These are phyloP conservation scores for Aspergillus sp. DNA, from an alignment of 2,329 filamentous ascomycete species.

Conservation along the genomic window DNA sequence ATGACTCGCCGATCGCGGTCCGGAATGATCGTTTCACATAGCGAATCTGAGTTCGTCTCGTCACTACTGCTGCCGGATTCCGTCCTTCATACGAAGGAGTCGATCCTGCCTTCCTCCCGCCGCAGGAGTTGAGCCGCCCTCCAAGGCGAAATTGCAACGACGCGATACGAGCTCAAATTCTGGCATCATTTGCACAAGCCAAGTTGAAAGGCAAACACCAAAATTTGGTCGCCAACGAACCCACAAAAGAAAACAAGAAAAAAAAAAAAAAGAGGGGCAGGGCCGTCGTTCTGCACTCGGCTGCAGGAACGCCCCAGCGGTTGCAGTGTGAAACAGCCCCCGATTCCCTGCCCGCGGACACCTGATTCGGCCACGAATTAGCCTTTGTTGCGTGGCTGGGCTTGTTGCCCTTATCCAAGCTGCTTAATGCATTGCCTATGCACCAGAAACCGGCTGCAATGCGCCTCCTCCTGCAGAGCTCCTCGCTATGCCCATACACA, in stretches of 20 bases:
- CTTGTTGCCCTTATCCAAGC: neutral
- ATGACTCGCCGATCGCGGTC: constrained; percentile 10
- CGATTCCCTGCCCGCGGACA: neutral
- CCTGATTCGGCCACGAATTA: neutral
- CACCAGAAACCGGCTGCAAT: neutral
- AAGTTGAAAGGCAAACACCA: neutral
- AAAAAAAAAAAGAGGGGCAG: constrained; percentile 8
- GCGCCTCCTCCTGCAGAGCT: neutral
- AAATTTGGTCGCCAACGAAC: neutral
- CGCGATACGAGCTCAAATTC: neutral
- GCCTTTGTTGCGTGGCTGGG: constrained; percentile 1
- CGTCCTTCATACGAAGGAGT: neutral
- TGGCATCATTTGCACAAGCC: neutral
- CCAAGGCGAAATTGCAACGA: neutral
- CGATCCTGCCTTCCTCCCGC: neutral
- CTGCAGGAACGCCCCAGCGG: constrained; percentile 15
- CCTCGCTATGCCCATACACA: neutral
- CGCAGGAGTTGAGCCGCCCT: neutral
- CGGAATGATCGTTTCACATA: constrained; percentile 15
- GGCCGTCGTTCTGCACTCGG: neutral
- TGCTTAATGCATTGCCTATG: neutral
- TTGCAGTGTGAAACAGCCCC: constrained; percentile 13
- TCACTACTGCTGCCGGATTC: neutral
- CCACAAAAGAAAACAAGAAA: neutral
- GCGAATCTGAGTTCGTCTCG: neutral